phyloP scores from a whole-genome alignment of 2,329 filamentous ascomycete species.

The Fonsecaea multimorphosa region DNA sequence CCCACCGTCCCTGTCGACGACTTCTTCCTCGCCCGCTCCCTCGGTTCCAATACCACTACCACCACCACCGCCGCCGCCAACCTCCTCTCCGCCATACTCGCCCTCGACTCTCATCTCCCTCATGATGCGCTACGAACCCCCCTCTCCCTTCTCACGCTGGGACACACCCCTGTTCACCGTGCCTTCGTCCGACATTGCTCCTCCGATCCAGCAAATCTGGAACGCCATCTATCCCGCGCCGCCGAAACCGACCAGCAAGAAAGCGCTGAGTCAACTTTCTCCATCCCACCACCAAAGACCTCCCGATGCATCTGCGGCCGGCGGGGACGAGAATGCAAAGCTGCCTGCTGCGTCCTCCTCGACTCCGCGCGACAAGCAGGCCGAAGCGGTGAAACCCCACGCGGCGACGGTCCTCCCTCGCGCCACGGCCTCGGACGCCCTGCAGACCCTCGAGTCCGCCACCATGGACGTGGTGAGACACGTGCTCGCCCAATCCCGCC shows the following conservation, averaged over 20 bases:
- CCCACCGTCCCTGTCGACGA: not conserved
- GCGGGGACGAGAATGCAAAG: conserved; percentile 22
- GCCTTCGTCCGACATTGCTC: conserved; percentile 60
- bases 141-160: conserved; percentile 70
- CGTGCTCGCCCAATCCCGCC: conserved; percentile 30
- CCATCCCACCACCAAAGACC: not conserved
- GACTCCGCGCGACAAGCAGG: conserved; percentile 39
- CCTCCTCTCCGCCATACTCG: conserved; percentile 52
- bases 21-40: not conserved
- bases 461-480: conserved; percentile 38
- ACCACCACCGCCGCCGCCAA: too few relatives aligned
- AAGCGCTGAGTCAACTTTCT: conserved; percentile 31
- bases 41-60: conserved; percentile 23
- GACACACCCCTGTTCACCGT: conserved; percentile 70
- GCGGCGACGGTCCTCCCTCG: conserved; percentile 52
- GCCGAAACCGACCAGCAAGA: conserved; percentile 35
- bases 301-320: too few relatives aligned
- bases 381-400: conserved; percentile 47
- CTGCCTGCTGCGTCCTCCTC: conserved; percentile 20
- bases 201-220: conserved; percentile 67
- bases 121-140: conserved; percentile 70
- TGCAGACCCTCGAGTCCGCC: conserved; percentile 50
- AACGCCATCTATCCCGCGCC: conserved; percentile 54
- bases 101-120: conserved; percentile 67
- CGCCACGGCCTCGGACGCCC: conserved; percentile 48